These are phyloP conservation scores for Syncephalastrum monosporum DNA, from an alignment of 371 early-diverging fungal species.

Conservation along the genomic window DNA sequence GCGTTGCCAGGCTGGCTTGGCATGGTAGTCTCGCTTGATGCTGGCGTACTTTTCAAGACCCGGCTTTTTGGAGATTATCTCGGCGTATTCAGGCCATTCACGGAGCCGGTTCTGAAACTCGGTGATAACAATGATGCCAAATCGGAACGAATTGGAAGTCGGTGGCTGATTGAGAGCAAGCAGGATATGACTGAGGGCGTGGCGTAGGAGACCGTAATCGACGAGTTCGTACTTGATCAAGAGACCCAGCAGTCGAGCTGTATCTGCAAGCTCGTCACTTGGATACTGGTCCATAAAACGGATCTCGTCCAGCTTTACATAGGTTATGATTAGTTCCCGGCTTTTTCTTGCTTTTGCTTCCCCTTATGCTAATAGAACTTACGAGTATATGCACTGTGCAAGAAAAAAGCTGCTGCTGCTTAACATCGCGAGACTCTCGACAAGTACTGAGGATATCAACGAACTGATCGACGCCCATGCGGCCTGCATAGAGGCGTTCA, in stretches of 20 bases:
- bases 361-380: conserved; percentile 4
- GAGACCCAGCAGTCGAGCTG: conserved; percentile 85
- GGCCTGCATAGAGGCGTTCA: conserved; percentile 73
- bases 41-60: conserved; percentile 57
- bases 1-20: too few relatives aligned
- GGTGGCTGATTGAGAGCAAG: conserved; percentile 80
- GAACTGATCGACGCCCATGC: conserved; percentile 68
- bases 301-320: conserved; percentile 81
- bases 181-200: conserved; percentile 82
- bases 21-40: not conserved
- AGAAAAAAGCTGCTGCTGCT: conserved; percentile 74
- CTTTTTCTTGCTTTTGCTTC: not conserved
- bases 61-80: conserved; percentile 76
- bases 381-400: conserved; percentile 80
- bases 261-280: conserved; percentile 83
- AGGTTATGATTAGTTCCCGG: not conserved
- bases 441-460: conserved; percentile 72
- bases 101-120: conserved; percentile 81
- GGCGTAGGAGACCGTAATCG: conserved; percentile 68
- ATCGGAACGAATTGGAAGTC: conserved; percentile 82
- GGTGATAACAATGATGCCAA: conserved; percentile 84
- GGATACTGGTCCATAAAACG: conserved; percentile 93
- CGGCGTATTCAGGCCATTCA: conserved; percentile 91
- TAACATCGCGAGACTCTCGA: conserved; percentile 62
- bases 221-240: conserved; percentile 85